Conservation (phyloP, 176 grass and related monocot species). For the Carex littledalei region DNA sequence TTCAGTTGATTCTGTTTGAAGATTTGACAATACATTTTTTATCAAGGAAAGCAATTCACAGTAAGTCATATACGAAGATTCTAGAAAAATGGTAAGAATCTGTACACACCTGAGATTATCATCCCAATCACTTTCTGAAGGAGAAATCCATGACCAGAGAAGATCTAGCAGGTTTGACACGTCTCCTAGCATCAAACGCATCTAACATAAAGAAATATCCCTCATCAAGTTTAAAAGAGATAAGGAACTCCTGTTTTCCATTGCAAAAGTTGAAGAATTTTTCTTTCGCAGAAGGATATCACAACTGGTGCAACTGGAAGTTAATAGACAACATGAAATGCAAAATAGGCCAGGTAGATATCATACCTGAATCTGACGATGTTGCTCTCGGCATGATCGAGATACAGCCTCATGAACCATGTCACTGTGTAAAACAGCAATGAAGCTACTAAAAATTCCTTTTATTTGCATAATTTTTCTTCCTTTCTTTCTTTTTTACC, state of each 20-base stretch:
- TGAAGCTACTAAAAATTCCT: not conserved
- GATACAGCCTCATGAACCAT: conserved; percentile 87
- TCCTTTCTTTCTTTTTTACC: not conserved
- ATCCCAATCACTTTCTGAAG: conserved; percentile 57
- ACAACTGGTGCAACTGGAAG: not conserved
- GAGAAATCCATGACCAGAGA: conserved; percentile 88
- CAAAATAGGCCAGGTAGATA: conserved; percentile 19
- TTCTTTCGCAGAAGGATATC: not conserved
- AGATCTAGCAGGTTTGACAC: conserved; percentile 78
- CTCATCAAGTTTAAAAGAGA: not conserved
- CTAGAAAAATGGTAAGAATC: not conserved
- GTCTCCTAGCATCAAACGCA: conserved; percentile 85
- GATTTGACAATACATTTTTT: not conserved
- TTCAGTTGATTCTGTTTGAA: not conserved
- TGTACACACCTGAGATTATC: conserved; percentile 20
- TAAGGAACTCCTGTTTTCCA: not conserved
- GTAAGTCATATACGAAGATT: not conserved
- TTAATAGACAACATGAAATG: not conserved
- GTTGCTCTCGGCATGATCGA: conserved; percentile 78
- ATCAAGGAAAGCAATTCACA: not conserved
- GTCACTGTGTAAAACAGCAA: conserved; percentile 56
- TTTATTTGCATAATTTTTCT: not conserved
- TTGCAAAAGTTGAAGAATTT: not conserved
- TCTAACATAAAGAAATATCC: conserved; percentile 35
- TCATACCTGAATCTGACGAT: conserved; percentile 86